A percentile compares a stretch with the other conserved stretches of the same genome.
Evolutionary conservation across 2,329 filamentous ascomycete genomes (phyloP).

Genomic region (Sarocladium brachiariae): DNA sequence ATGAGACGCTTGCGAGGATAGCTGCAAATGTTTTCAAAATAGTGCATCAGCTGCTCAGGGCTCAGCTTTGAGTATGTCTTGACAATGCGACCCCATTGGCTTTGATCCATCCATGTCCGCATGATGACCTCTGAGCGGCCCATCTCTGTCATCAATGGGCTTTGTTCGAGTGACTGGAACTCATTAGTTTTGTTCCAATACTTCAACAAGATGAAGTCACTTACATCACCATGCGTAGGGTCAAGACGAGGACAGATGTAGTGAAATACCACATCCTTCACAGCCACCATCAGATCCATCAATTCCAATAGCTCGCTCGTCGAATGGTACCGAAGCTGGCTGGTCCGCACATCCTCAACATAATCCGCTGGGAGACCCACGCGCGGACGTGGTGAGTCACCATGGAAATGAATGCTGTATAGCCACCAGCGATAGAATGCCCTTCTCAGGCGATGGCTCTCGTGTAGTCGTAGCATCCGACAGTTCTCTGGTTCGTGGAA

Average conservation of each 20-base stretch:
- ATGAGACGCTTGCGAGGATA: slow-evolving; percentile 40
- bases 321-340: slow-evolving; percentile 36
- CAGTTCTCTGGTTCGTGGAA: slow-evolving; percentile 38
- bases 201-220: not conserved
- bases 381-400: slow-evolving; percentile 30
- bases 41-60: slow-evolving; percentile 41
- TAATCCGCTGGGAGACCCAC: slow-evolving; percentile 30
- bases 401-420: slow-evolving; percentile 46
- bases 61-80: slow-evolving; percentile 43
- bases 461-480: slow-evolving; percentile 34
- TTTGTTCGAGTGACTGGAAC: slow-evolving; percentile 17
- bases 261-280: slow-evolving; percentile 36
- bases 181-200: not conserved
- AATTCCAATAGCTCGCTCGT: slow-evolving; percentile 38
- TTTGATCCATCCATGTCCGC: slow-evolving; percentile 29
- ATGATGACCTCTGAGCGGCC: not conserved
- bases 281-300: slow-evolving; percentile 37
- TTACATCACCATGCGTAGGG: slow-evolving; percentile 20
- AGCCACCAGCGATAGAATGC: slow-evolving; percentile 50
- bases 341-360: slow-evolving; percentile 33
- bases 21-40: slow-evolving; percentile 39
- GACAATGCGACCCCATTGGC: slow-evolving; percentile 31
- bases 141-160: slow-evolving; percentile 14
- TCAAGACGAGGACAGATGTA: slow-evolving; percentile 41
- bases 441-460: slow-evolving; percentile 40